Percentiles rank a stretch among this genome's conserved stretches.
Evolutionary conservation across 2,329 filamentous ascomycete species (phyloP).

Genomic region (Phialophora chinensis): DNA sequence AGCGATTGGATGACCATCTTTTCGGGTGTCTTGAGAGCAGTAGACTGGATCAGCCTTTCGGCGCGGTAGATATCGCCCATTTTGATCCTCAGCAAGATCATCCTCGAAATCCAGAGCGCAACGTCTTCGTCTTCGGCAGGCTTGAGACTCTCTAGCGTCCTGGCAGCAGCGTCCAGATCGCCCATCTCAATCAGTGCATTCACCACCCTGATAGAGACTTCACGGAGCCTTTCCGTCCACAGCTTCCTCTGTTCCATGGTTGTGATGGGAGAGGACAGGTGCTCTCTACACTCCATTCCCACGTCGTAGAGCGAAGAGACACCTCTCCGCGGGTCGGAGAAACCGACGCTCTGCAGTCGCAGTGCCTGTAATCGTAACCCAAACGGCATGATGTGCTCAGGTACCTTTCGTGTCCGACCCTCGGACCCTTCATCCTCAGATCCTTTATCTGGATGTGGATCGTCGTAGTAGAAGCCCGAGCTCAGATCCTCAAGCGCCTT

Average conservation of each 20-base stretch:
- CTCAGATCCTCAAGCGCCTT: slow-evolving; percentile 67
- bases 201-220: slow-evolving; percentile 71
- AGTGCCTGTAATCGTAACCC: slow-evolving; percentile 81
- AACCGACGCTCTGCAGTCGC: slow-evolving; percentile 82
- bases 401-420: slow-evolving; percentile 69
- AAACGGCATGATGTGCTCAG: slow-evolving; percentile 82
- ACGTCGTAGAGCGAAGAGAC: slow-evolving; percentile 93
- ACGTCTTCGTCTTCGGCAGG: slow-evolving; percentile 41
- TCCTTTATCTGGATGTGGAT: slow-evolving; percentile 18
- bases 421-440: slow-evolving; percentile 45
- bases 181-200: slow-evolving; percentile 70
- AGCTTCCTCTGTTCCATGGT: slow-evolving; percentile 63
- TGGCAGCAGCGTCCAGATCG: slow-evolving; percentile 77
- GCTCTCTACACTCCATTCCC: slow-evolving; percentile 73
- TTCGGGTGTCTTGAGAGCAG: slow-evolving; percentile 48
- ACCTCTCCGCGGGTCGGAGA: slow-evolving; percentile 79
- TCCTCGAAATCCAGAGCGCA: slow-evolving; percentile 44
- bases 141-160: slow-evolving; percentile 70
- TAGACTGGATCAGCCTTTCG: slow-evolving; percentile 56
- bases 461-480: slow-evolving; percentile 60
- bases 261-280: slow-evolving; percentile 58
- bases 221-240: slow-evolving; percentile 75
- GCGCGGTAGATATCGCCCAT: slow-evolving; percentile 78
- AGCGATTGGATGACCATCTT: slow-evolving; percentile 65
- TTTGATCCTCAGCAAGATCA: slow-evolving; percentile 74